Evolutionary conservation across 163 green algal species (phyloP).

Genomic region (Chlorella variabilis): DNA sequence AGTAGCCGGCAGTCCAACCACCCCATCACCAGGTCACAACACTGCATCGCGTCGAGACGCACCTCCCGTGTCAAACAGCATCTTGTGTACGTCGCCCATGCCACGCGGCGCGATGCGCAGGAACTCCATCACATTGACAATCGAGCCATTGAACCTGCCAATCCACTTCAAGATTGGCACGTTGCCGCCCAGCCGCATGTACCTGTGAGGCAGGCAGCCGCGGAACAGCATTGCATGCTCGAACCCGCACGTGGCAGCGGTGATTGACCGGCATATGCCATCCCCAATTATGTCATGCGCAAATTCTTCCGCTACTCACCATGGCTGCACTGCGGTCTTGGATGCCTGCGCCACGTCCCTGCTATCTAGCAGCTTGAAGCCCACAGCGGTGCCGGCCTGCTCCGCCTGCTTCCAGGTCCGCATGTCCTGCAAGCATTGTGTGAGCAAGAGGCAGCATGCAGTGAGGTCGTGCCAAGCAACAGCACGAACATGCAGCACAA

Average conservation of each 20-base stretch:
- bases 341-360: conserved; percentile 80
- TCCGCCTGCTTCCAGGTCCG: conserved; percentile 87
- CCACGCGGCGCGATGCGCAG: conserved; percentile 87
- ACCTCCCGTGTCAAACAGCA: conserved; percentile 84
- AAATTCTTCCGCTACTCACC: conserved; percentile 12
- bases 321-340: conserved; percentile 4
- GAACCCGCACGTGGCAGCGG: too few species aligned
- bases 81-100: conserved; percentile 94
- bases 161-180: conserved; percentile 53
- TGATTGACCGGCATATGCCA: too few species aligned
- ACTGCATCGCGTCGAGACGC: neutral
- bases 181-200: conserved; percentile 59
- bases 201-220: conserved; percentile 54
- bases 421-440: conserved; percentile 77
- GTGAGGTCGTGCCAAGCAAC: too few species aligned
- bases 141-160: conserved; percentile 72
- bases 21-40: neutral
- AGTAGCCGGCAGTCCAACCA: neutral
- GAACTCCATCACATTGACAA: conserved; percentile 78
- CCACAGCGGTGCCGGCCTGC: conserved; percentile 84
- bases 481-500: too few species aligned
- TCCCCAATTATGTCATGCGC: too few species aligned
- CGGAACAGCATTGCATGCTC: too few species aligned
- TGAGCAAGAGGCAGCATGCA: neutral
- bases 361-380: conserved; percentile 90